These are phyloP conservation scores for Sphagnum contortum DNA, from an alignment of 225 moss, liverwort and hornwort genomes.

Conservation along the genomic window DNA sequence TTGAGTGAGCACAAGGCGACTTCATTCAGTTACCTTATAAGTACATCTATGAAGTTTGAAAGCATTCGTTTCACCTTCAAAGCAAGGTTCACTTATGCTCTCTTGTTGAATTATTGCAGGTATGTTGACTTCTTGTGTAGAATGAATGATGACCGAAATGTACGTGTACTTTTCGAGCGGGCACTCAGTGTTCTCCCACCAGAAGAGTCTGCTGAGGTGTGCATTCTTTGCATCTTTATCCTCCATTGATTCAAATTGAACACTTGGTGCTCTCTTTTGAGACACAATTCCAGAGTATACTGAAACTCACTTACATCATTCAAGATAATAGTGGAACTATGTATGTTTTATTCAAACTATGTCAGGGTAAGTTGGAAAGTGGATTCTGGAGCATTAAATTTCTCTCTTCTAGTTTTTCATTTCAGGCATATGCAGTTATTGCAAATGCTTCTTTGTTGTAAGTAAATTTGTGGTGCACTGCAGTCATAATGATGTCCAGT, in stretches of 20 bases:
- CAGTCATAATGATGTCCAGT: background rate
- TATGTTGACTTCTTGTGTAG: conserved; percentile 97
- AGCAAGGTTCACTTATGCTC: background rate
- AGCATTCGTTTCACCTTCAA: background rate
- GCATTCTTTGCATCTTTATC: conserved; percentile 3
- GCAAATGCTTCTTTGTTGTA: too few species aligned
- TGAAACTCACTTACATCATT: too few species aligned
- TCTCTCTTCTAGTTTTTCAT: too few species aligned
- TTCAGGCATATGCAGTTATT: too few species aligned
- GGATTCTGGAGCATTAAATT: too few species aligned
- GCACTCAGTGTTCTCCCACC: conserved; percentile 86
- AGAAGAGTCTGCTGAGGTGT: conserved; percentile 84
- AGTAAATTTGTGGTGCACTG: background rate
- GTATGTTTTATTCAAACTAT: too few species aligned
- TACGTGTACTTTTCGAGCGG: conserved; percentile 95
- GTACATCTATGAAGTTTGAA: too few species aligned
- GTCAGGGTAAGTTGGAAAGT: too few species aligned
- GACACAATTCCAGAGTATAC: background rate
- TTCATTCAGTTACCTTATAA: too few species aligned
- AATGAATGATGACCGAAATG: conserved; percentile 97
- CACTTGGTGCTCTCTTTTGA: conserved; percentile 1
- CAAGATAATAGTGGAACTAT: too few species aligned
- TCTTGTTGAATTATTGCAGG: conserved; percentile 19
- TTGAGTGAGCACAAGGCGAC: conserved; percentile 59
- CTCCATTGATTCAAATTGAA: background rate